Conservation (phyloP, 139 green algal species). For the Chlorella sp. region DNA sequence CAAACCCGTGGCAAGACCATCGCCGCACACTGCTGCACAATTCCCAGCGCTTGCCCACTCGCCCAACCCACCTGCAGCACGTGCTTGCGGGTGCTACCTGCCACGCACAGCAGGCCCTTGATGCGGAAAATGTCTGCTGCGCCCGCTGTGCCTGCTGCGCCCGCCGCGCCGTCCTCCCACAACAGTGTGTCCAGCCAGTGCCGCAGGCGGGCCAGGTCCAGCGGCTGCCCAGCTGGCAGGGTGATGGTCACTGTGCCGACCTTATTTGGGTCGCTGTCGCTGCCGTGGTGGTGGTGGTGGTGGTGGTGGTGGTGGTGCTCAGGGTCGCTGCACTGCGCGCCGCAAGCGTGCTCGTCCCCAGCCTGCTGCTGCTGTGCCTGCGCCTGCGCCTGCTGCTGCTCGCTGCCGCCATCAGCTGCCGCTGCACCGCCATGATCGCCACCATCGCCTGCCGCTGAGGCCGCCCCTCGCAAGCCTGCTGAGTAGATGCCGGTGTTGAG, state of each 20-base stretch:
- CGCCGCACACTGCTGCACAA: no score
- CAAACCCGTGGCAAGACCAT: no score
- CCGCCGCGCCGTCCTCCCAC: conserved; percentile 55
- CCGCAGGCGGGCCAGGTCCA: conserved; percentile 50
- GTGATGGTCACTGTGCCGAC: conserved; percentile 53
- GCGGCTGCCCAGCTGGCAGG: not conserved
- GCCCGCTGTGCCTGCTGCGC: not conserved
- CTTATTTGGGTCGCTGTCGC: conserved; percentile 27
- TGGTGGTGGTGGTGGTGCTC: conserved; percentile 21
- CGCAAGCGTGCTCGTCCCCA: not conserved
- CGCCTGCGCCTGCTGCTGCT: not conserved
- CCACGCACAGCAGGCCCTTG: conserved; percentile 78
- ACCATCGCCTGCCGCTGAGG: not conserved
- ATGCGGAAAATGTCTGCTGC: conserved; percentile 73
- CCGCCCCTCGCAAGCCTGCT: not conserved
- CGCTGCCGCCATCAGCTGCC: not conserved
- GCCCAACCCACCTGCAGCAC: not conserved
- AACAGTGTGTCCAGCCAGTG: conserved; percentile 71
- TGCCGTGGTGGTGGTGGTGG: conserved; percentile 15
- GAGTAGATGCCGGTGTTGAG: conserved; percentile 65
- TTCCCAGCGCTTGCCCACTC: no score
- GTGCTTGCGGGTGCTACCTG: conserved; percentile 51
- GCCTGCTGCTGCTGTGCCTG: not conserved
- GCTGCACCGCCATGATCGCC: no score
- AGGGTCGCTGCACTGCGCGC: conserved; percentile 10